Conservation (phyloP, 2,329 filamentous ascomycete genomes). For the Zasmidium citrigriseum region DNA sequence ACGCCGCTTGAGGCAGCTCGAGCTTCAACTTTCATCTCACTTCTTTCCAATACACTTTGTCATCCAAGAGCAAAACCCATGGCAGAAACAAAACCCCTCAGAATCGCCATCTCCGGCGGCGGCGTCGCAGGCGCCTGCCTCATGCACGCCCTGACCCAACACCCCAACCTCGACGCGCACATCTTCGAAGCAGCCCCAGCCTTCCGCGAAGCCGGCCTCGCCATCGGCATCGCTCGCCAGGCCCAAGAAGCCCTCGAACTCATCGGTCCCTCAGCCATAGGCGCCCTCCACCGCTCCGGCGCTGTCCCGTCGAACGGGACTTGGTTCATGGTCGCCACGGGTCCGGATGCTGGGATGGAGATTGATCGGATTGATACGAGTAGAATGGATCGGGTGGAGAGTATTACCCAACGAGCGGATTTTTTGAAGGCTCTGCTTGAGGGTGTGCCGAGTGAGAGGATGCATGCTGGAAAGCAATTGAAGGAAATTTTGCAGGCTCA, state of each 20-base stretch:
- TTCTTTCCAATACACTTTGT: too few species aligned
- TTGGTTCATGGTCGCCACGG: conserved; percentile 9
- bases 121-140: conserved; percentile 17
- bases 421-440: conserved; percentile 14
- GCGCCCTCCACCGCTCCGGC: conserved; percentile 7
- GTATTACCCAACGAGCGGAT: conserved; percentile 14
- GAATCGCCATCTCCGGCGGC: conserved; percentile 15
- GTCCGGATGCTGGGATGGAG: conserved; percentile 11
- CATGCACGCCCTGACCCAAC: conserved; percentile 9
- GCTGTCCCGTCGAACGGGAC: conserved; percentile 7
- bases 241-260: conserved; percentile 12
- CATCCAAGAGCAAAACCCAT: too few species aligned
- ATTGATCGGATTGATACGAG: conserved; percentile 14
- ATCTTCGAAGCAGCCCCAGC: conserved; percentile 16
- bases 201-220: conserved; percentile 16
- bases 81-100: not conserved
- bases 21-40: too few species aligned
- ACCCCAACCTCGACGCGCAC: conserved; percentile 11
- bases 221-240: conserved; percentile 14
- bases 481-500: not conserved
- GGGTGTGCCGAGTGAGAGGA: conserved; percentile 3
- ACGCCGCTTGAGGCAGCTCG: too few species aligned
- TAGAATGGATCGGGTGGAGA: conserved; percentile 11
- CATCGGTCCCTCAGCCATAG: conserved; percentile 11
- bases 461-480: conserved; percentile 18